Base-by-base conservation (phyloP, 2,329 filamentous ascomycete genomes). In the Xylariales sp. region DNA sequence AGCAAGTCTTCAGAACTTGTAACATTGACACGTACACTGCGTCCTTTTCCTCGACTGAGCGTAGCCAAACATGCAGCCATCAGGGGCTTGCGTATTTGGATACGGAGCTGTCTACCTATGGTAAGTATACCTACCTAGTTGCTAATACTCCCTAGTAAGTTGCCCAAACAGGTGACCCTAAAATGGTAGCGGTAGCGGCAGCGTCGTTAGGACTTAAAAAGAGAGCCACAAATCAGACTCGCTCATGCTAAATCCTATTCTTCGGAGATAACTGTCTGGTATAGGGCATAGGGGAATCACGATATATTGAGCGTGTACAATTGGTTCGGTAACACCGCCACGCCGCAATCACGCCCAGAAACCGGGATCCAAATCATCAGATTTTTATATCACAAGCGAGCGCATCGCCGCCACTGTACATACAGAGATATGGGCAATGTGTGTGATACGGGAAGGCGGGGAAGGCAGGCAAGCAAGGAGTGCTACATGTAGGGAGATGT, bases 311-410 rank as follows among this genome's bases (percentile, higher is more conserved):
- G 34, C 49, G 18, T 39, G 49, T 18, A 41, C 54, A 55, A 67
- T 69, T 69, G 67, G 67, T 30, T 50, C 67, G 64, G 67, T 53
- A 48, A 56, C 36, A 41, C 66, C 66, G 66, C 62, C 57, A 65
- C 62, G 48, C 62, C 30, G 62, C 39, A 23, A 62, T 32, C 64
- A 46, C 30, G 43, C 10, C 45, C 12, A 28, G 32, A 57, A 57
- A 60, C 52, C 61, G n/a, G 67, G 54, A 53, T 57, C 49, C 32
- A 39, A 49, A 43, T n/a, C 30, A 16, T 43, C 52, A 45, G 61
- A 41, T 41, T 50, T 46, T 30, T 46, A 54, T 62, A 36, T 36
- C 54, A 52, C 23, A 23, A 23, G 23, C 23, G 23, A 23, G 49
- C 41, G 50, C 60, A 18, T 36, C 43, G 45, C 56, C 41, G 60